A percentile compares a stretch with the other conserved stretches of the same genome.
Conservation (phyloP, 2,329 filamentous ascomycete species). For the Scedosporium boydii region DNA sequence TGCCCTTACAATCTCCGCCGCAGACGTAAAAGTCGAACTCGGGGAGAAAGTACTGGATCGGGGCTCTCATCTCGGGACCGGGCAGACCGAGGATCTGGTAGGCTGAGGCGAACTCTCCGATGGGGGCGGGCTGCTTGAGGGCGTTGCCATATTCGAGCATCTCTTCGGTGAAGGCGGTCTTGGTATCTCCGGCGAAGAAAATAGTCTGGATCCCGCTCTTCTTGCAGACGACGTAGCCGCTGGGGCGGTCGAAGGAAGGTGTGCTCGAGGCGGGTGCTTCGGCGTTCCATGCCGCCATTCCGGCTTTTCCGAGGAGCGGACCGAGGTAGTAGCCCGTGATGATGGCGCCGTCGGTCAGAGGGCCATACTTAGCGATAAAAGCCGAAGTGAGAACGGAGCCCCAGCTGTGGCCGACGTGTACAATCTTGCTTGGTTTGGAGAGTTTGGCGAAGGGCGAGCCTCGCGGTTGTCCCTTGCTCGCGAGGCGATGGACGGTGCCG, state of each 20-base stretch:
- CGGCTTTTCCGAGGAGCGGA: conserved; percentile 10
- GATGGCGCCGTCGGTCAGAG: conserved; percentile 41
- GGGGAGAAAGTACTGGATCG: conserved; percentile 22
- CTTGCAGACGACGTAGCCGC: conserved; percentile 14
- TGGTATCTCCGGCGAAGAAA: conserved; percentile 18
- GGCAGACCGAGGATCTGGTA: conserved; percentile 13
- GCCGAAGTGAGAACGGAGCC: conserved; percentile 43
- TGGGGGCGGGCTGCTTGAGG: conserved; percentile 22
- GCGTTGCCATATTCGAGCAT: conserved; percentile 18
- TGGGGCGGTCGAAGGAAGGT: conserved; percentile 12
- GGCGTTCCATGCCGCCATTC: conserved; percentile 12
- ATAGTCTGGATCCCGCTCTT: conserved; percentile 21
- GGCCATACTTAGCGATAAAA: conserved; percentile 36
- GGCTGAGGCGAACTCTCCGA: conserved; percentile 19
- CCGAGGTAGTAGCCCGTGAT: conserved; percentile 39
- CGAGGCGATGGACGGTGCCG: conserved; percentile 17
- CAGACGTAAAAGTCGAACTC: conserved; percentile 24
- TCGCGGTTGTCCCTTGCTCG: background rate
- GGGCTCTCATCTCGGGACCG: conserved; percentile 19
- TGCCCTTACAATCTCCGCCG: conserved; percentile 23
- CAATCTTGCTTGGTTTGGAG: conserved; percentile 23
- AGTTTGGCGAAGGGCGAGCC: background rate
- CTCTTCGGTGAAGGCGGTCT: conserved; percentile 15
- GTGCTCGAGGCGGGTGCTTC: conserved; percentile 13
- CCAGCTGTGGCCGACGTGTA: conserved; percentile 50